Conservation (phyloP, 2,329 filamentous ascomycete species). For the Fusarium napiforme region DNA sequence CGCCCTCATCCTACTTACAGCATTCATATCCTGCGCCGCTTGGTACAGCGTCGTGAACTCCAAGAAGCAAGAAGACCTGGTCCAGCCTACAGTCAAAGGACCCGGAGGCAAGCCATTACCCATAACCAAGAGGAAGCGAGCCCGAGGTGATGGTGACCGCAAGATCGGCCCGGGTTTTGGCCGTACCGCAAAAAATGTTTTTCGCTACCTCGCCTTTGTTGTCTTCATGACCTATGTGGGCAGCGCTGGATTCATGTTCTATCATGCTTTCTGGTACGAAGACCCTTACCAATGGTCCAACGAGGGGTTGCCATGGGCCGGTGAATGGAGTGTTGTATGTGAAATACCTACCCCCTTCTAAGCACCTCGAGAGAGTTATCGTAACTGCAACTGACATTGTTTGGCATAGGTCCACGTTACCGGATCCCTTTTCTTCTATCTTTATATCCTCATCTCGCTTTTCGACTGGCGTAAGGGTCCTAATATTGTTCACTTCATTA, state of each 20-base stretch:
- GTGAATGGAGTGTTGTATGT: slow-evolving; percentile 79
- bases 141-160: slow-evolving; percentile 58
- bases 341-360: slow-evolving; percentile 11
- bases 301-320: slow-evolving; percentile 74
- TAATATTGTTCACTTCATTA: slow-evolving; percentile 79
- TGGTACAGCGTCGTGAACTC: slow-evolving; percentile 65
- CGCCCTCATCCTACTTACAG: slow-evolving; percentile 61
- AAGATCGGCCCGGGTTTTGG: slow-evolving; percentile 67
- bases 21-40: slow-evolving; percentile 62
- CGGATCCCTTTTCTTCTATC: slow-evolving; percentile 86
- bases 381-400: slow-evolving; percentile 35
- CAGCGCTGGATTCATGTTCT: slow-evolving; percentile 77
- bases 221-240: slow-evolving; percentile 79
- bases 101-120: slow-evolving; percentile 90
- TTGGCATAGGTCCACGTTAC: slow-evolving; percentile 80
- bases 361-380: background rate
- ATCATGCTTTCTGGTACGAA: slow-evolving; percentile 71
- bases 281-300: slow-evolving; percentile 53
- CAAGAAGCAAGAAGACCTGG: slow-evolving; percentile 59
- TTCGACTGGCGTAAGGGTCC: slow-evolving; percentile 86
- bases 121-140: slow-evolving; percentile 66
- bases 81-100: slow-evolving; percentile 68
- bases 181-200: slow-evolving; percentile 74
- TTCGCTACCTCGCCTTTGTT: slow-evolving; percentile 78
- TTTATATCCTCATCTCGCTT: slow-evolving; percentile 86